These are phyloP conservation scores for Bryoerythrophyllum caledonicum DNA, from an alignment of 225 moss, liverwort and hornwort species.

Conservation along the genomic window DNA sequence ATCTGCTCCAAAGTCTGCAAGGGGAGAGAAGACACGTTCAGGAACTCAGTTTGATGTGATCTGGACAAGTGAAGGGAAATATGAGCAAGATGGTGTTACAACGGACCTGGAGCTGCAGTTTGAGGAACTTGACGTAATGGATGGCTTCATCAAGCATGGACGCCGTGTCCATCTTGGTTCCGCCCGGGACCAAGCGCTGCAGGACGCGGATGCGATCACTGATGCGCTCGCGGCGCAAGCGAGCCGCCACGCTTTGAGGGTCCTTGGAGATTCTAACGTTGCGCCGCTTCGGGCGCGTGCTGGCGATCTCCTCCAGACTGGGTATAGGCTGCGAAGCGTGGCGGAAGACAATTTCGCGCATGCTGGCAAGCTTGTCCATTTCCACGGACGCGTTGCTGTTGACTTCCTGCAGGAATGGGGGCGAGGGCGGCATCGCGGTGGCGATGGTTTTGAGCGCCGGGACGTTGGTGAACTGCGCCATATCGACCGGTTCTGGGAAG, in stretches of 20 bases:
- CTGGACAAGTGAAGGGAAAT: neutral
- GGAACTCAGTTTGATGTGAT: neutral
- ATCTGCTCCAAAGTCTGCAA: conserved; percentile 57
- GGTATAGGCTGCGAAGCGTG: conserved; percentile 49
- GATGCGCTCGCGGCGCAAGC: conserved; percentile 76
- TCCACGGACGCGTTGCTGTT: conserved; percentile 20
- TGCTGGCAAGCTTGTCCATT: conserved; percentile 40
- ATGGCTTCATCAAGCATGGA: conserved; percentile 97
- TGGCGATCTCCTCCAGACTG: conserved; percentile 62
- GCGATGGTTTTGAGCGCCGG: conserved; percentile 1
- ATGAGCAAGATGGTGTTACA: neutral
- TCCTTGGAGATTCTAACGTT: conserved; percentile 93
- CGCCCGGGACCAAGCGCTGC: conserved; percentile 83
- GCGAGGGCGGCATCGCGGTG: conserved; percentile 24
- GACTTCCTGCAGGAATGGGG: conserved; percentile 20
- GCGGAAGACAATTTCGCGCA: conserved; percentile 48
- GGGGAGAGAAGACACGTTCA: neutral
- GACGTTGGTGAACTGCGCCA: conserved; percentile 22
- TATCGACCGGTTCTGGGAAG: conserved; percentile 20
- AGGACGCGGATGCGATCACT: conserved; percentile 83
- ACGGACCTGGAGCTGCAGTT: conserved; percentile 64
- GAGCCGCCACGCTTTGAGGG: conserved; percentile 92
- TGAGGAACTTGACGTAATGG: conserved; percentile 76
- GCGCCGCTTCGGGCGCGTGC: conserved; percentile 74
- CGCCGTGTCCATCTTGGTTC: conserved; percentile 92